phyloP scores from a whole-genome alignment of 148 eudicot genomes.

The Arctostaphylos glauca region DNA sequence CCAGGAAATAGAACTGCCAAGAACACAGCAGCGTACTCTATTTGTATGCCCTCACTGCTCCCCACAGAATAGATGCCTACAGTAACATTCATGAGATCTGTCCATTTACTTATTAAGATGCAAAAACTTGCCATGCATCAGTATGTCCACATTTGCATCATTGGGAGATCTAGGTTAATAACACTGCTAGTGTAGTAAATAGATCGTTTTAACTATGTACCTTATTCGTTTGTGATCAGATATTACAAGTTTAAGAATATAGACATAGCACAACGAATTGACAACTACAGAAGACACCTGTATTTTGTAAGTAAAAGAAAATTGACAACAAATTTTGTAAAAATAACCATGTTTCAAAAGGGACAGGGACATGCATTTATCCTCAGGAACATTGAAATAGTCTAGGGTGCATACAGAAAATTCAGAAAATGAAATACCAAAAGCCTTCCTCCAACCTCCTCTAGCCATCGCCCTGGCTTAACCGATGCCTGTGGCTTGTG shows the following conservation, averaged over 20 bases:
- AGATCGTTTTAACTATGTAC: not conserved
- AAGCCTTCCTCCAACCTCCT: not conserved
- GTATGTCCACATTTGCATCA: slow-evolving; percentile 10
- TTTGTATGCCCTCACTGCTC: slow-evolving; percentile 87
- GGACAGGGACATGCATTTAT: not conserved
- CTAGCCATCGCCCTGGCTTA: not conserved
- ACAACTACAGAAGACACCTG: not conserved
- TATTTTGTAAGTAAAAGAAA: not conserved
- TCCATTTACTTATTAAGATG: slow-evolving; percentile 10
- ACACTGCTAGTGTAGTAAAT: not conserved
- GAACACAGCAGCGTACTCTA: slow-evolving; percentile 83
- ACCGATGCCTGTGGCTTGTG: not conserved
- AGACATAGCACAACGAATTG: not conserved
- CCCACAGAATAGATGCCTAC: slow-evolving; percentile 36
- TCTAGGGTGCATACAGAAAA: not conserved
- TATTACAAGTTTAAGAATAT: not conserved
- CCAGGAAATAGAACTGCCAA: slow-evolving; percentile 88
- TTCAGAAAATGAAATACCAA: not conserved
- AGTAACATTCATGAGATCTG: slow-evolving; percentile 34
- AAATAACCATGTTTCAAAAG: not conserved
- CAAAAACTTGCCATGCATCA: slow-evolving; percentile 12
- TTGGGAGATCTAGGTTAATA: not conserved
- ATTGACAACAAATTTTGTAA: not conserved
- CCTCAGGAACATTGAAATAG: not conserved
- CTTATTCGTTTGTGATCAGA: not conserved